Percentiles rank a stretch among this genome's conserved stretches.
These are phyloP conservation scores for Balamuthia mandrillaris DNA, from an alignment of 208 protist species.

Conservation along the genomic window DNA sequence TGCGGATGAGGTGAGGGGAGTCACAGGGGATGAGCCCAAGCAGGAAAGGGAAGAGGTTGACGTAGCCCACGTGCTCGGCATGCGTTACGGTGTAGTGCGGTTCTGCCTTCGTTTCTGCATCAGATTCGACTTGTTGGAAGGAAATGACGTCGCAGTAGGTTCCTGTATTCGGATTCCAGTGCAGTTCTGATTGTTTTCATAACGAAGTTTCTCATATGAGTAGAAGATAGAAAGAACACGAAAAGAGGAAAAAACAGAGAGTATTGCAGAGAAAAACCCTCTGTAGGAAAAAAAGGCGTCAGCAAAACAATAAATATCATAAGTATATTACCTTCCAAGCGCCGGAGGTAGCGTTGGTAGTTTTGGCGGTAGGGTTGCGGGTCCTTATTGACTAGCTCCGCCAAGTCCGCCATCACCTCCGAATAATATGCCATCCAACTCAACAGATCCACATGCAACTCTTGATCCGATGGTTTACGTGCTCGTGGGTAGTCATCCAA, in stretches of 20 bases:
- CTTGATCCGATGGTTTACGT: neutral
- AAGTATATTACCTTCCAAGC: neutral
- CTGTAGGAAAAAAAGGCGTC: too few species aligned
- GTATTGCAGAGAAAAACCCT: too few species aligned
- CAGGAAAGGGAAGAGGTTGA: slow-evolving; percentile 76
- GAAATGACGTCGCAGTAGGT: too few species aligned
- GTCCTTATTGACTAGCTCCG: slow-evolving; percentile 30
- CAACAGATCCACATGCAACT: slow-evolving; percentile 77
- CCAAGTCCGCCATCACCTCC: slow-evolving; percentile 48
- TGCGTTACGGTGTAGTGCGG: too few species aligned
- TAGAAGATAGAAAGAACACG: too few species aligned
- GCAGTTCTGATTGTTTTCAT: too few species aligned
- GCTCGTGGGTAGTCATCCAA: slow-evolving; percentile 81
- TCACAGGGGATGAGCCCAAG: slow-evolving; percentile 44
- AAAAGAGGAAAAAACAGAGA: too few species aligned
- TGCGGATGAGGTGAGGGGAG: neutral
- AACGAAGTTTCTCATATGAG: too few species aligned
- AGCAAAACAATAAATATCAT: too few species aligned
- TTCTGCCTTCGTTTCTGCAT: too few species aligned
- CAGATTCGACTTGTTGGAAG: too few species aligned
- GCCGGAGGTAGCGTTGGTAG: neutral
- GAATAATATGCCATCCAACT: slow-evolving; percentile 71
- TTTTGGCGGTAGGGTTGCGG: neutral
- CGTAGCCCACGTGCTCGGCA: slow-evolving; percentile 65
- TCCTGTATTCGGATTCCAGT: too few species aligned